Evolutionary conservation across 2,329 filamentous ascomycete species (phyloP).

Genomic region (Cladophialophora exuberans): DNA sequence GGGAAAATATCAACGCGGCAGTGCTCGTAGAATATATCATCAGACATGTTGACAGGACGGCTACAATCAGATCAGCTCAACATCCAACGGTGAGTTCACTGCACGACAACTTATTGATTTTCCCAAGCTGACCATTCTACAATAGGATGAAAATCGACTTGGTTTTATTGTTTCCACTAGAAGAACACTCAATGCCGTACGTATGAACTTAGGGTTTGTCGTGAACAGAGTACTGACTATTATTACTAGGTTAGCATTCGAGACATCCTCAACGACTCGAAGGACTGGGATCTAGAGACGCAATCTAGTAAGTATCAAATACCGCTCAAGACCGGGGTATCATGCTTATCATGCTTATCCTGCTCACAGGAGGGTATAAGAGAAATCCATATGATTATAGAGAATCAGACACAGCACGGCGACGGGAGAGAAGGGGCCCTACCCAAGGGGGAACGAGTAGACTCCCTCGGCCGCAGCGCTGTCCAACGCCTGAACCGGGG

Average conservation of each 20-base stretch:
- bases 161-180: neutral
- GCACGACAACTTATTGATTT: neutral
- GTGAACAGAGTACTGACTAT: neutral
- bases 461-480: too few species aligned
- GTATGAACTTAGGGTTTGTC: neutral
- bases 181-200: neutral
- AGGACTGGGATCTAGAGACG: neutral
- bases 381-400: conserved; percentile 23
- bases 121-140: neutral
- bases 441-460: too few species aligned
- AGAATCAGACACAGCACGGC: conserved; percentile 23
- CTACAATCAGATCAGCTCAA: neutral
- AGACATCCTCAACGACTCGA: neutral
- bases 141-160: neutral
- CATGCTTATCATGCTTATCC: conserved; percentile 3
- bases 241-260: neutral
- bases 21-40: neutral
- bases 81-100: neutral
- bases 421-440: conserved; percentile 21
- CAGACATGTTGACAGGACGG: neutral
- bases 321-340: neutral
- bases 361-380: conserved; percentile 16
- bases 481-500: too few species aligned
- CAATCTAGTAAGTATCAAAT: neutral
- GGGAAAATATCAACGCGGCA: neutral